A percentile compares a stretch with the other conserved stretches of the same genome.
phyloP scores from a whole-genome alignment of 2,329 filamentous ascomycete genomes.

The Ophiostoma sp. region DNA sequence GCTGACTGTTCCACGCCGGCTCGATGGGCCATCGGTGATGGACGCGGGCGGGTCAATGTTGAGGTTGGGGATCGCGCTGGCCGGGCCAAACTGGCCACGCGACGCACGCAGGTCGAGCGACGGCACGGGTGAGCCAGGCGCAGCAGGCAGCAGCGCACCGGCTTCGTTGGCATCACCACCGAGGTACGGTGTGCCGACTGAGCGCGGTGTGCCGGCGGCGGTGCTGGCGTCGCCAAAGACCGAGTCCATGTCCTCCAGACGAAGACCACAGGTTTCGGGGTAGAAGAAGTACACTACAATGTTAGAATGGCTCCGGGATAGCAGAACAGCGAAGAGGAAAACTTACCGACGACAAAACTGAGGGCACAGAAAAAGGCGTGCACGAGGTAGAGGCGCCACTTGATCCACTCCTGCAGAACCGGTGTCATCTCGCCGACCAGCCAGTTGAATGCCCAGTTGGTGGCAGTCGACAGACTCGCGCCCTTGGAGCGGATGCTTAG shows the following conservation, averaged over 20 bases:
- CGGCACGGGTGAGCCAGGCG: conserved; percentile 69
- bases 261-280: conserved; percentile 91
- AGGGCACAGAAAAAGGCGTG: conserved; percentile 95
- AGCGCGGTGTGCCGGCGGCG: conserved; percentile 65
- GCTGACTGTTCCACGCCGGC: conserved; percentile 27
- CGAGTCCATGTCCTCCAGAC: conserved; percentile 92
- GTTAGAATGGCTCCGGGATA: not conserved
- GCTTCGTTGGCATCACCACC: conserved; percentile 65
- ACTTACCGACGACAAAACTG: conserved; percentile 70
- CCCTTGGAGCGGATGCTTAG: conserved; percentile 96
- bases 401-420: conserved; percentile 82
- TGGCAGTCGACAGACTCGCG: conserved; percentile 88
- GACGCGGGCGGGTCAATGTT: conserved; percentile 74
- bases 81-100: conserved; percentile 48
- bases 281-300: conserved; percentile 84
- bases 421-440: conserved; percentile 93
- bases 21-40: conserved; percentile 39
- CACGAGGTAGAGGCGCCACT: conserved; percentile 88
- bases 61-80: conserved; percentile 70
- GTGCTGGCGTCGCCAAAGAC: conserved; percentile 92
- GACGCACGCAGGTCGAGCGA: conserved; percentile 63
- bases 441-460: conserved; percentile 99
- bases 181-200: conserved; percentile 72
- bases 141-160: conserved; percentile 63
- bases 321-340: conserved; percentile 36